Base-by-base conservation (phyloP, 495 filamentous ascomycete species). In the Xylaria flabelliformis region DNA sequence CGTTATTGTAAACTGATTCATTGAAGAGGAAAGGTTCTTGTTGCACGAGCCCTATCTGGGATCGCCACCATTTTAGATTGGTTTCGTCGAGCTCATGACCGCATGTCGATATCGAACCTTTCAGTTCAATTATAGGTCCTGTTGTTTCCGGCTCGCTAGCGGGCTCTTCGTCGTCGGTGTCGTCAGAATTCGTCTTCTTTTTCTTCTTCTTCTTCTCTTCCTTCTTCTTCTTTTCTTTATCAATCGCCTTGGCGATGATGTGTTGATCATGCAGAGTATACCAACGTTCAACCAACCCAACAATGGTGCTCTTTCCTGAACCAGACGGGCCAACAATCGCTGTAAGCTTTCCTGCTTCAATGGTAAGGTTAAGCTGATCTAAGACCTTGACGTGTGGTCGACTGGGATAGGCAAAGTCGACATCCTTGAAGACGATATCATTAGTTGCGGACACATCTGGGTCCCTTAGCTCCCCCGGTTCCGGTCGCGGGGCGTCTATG, bases 251-350 rank as follows among this genome's bases (percentile, higher is more conserved):
- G 7, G 81, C 83, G n/a, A 86, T 85, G 41, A 83, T 75, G 63
- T 84, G 78, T 74, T 86, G 84, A 42, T 85, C 81, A 24, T 81
- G 76, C 46, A 97, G 91, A 41, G 93, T 89, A 76, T 99, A 99
- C 86, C 97, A 98, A 2, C 95, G 89, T 77, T 98, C 94, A 50
- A 98, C 88, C 9, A 99, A 83, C 0, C 94, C 95, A 34, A 98
- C 91, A 21, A 98, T 92, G 0, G 95, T 98, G 73, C 91, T 94
- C 82, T 99, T 99, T 46, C 95, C 91, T 53, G 92, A 93, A 19
- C 92, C 91, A 21, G 93, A 94, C 13, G 94, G 89, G 10, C 95
- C 92, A 51, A 97, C 93, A 62, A 98, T 86, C n/a, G 95, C 94
- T 34, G 93, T 93, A 50, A 94, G 92, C 78, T 94, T 92, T 17